Percentiles rank a stretch among this genome's conserved stretches.
These are phyloP conservation scores for Arxiozyma slooffiae DNA, from an alignment of 1,139 yeast genomes.

Conservation along the genomic window DNA sequence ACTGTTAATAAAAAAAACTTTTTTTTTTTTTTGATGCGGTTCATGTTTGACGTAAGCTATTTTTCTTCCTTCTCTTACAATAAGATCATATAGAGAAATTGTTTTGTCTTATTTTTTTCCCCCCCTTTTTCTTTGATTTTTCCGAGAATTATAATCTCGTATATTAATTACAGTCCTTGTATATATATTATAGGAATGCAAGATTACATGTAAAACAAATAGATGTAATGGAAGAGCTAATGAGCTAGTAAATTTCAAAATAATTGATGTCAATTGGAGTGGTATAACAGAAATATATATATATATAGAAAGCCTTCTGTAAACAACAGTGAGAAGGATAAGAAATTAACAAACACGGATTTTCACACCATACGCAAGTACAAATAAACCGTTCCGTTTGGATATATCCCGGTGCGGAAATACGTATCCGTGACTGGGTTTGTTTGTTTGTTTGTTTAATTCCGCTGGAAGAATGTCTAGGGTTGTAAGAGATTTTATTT, in stretches of 20 bases:
- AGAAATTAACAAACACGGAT: background rate
- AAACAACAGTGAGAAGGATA: background rate
- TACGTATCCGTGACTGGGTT: background rate
- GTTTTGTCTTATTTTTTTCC: background rate
- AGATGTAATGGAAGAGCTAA: background rate
- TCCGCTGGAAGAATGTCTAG: no score
- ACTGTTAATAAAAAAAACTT: background rate
- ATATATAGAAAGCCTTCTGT: no score
- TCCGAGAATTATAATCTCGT: background rate
- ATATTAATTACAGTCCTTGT: no score
- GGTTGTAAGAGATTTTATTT: no score
- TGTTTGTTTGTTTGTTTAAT: background rate
- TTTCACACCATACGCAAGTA: background rate
- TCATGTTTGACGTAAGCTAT: constrained; percentile 4
- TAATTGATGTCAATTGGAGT: no score
- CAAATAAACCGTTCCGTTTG: background rate
- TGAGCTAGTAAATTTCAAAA: no score
- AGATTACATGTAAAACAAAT: background rate
- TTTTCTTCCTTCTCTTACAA: background rate
- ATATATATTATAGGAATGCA: background rate
- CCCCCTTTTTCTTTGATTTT: no score
- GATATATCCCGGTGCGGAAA: background rate
- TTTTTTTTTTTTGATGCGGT: background rate
- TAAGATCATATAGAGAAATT: background rate
- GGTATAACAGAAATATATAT: no score